Conservation (phyloP, 768 basidiomycete species). For the Strobilomyces dryophilus region DNA sequence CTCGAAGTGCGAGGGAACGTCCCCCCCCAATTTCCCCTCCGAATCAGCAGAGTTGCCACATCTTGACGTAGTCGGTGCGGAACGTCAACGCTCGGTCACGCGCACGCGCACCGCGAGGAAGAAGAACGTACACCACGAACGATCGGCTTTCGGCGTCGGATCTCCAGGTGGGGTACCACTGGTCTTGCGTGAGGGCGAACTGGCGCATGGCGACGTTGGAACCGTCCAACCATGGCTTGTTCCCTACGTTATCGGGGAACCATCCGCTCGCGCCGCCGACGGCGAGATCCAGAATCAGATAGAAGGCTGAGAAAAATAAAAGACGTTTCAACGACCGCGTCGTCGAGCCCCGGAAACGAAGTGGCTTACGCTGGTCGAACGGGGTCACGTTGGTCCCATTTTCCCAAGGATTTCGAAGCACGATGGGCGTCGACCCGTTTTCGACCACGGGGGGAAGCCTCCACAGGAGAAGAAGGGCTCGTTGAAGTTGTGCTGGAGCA, state of each 20-base stretch:
- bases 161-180: constrained; percentile 79
- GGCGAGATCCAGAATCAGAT: constrained; percentile 77
- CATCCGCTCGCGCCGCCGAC: constrained; percentile 89
- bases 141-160: constrained; percentile 54
- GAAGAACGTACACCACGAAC: constrained; percentile 66
- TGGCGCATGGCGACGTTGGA: constrained; percentile 62
- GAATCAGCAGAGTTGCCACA: constrained; percentile 23
- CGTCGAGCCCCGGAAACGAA: not conserved
- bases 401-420: constrained; percentile 72
- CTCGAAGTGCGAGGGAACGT: not conserved
- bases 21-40: not conserved
- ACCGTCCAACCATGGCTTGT: constrained; percentile 80
- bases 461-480: constrained; percentile 75
- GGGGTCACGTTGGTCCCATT: constrained; percentile 71
- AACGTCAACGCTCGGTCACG: not conserved
- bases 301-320: constrained; percentile 54
- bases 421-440: constrained; percentile 60
- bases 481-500: constrained; percentile 66
- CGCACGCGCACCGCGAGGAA: not conserved
- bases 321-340: not conserved
- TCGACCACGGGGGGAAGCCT: constrained; percentile 60
- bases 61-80: constrained; percentile 20
- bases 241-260: constrained; percentile 80
- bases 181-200: constrained; percentile 52
- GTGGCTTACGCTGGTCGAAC: constrained; percentile 69